Conservation (phyloP, 805 yeast genomes). For the Kodamaea neixiangensis region DNA sequence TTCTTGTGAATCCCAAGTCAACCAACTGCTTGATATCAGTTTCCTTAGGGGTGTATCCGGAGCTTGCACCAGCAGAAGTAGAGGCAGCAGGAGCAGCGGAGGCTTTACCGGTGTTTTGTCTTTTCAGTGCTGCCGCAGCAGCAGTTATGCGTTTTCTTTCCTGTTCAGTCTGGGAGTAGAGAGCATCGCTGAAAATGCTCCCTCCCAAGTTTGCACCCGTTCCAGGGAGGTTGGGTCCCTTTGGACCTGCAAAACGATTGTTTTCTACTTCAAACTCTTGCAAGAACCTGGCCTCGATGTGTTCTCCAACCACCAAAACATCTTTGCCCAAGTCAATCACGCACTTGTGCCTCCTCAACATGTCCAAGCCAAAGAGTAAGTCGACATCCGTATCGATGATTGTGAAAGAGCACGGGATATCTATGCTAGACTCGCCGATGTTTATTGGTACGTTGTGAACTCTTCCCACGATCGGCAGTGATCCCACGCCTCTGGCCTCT, state of each 20-base stretch:
- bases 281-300: constrained; percentile 69
- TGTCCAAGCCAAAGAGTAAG: constrained; percentile 81
- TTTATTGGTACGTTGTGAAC: constrained; percentile 87
- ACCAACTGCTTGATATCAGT: constrained; percentile 42
- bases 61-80: not conserved
- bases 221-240: constrained; percentile 4
- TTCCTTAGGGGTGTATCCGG: constrained; percentile 16
- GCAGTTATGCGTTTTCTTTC: constrained; percentile 10
- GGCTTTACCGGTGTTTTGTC: constrained; percentile 9
- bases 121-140: constrained; percentile 14
- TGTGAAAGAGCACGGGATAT: constrained; percentile 42
- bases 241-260: constrained; percentile 18
- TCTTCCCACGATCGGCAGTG: constrained; percentile 73
- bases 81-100: not conserved
- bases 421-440: constrained; percentile 54
- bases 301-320: constrained; percentile 65
- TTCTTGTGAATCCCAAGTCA: constrained; percentile 69
- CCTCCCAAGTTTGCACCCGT: constrained; percentile 8
- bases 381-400: constrained; percentile 69
- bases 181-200: constrained; percentile 8
- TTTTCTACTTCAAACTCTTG: constrained; percentile 67
- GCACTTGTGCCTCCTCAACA: constrained; percentile 88
- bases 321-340: constrained; percentile 70
- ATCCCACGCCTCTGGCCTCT: constrained; percentile 89
- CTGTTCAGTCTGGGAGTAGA: constrained; percentile 1